Conservation (phyloP, 2,329 filamentous ascomycete species). For the Colletotrichum musae region DNA sequence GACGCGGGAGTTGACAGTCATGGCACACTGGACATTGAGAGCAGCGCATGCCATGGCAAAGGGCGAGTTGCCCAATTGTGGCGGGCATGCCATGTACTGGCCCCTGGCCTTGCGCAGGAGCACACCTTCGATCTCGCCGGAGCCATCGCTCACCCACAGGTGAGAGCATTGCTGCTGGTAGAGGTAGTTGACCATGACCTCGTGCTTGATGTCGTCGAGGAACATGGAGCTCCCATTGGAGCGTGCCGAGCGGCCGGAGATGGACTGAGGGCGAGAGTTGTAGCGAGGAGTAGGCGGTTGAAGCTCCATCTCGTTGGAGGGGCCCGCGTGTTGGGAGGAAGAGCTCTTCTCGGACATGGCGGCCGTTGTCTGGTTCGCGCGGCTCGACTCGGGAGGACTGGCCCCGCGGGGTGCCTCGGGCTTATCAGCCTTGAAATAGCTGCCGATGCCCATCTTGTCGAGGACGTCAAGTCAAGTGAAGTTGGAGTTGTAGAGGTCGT, state of each 20-base stretch:
- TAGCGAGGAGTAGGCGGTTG: slow-evolving; percentile 64
- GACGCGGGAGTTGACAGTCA: slow-evolving; percentile 85
- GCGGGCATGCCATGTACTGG: slow-evolving; percentile 81
- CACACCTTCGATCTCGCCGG: slow-evolving; percentile 79
- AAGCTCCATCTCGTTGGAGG: slow-evolving; percentile 62
- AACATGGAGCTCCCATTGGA: slow-evolving; percentile 68
- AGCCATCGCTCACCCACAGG: slow-evolving; percentile 80
- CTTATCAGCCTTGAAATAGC: slow-evolving; percentile 73
- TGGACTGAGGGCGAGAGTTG: slow-evolving; percentile 66
- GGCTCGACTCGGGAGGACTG: slow-evolving; percentile 42
- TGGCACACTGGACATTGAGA: slow-evolving; percentile 84
- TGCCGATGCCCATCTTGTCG: slow-evolving; percentile 70
- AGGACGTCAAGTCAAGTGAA: neutral
- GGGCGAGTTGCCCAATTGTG: slow-evolving; percentile 71
- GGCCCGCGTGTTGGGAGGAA: slow-evolving; percentile 45
- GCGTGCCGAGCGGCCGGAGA: slow-evolving; percentile 62
- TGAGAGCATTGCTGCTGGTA: slow-evolving; percentile 84
- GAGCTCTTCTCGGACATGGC: slow-evolving; percentile 55
- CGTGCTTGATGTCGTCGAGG: slow-evolving; percentile 82
- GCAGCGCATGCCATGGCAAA: slow-evolving; percentile 76
- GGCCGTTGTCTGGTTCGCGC: slow-evolving; percentile 44
- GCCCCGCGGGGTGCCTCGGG: slow-evolving; percentile 47
- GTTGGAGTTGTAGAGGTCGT: neutral
- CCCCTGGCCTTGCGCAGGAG: slow-evolving; percentile 77
- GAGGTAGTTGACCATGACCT: slow-evolving; percentile 87